These are phyloP conservation scores for Saccharomyces kudriavzevii DNA, from an alignment of 805 yeast species.

Conservation along the genomic window DNA sequence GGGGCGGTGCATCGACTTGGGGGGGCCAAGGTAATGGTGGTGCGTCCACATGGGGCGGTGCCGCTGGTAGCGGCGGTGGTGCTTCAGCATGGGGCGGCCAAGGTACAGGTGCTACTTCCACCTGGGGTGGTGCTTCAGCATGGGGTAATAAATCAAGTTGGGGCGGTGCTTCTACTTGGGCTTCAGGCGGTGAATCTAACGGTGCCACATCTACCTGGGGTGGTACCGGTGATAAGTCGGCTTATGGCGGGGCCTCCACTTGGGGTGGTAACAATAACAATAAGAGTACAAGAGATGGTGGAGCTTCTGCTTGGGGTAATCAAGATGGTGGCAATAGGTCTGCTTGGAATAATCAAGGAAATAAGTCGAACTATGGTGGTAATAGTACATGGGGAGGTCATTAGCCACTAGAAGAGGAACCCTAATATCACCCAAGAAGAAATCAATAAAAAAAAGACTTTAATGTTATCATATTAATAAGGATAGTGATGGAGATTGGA, in stretches of 20 bases:
- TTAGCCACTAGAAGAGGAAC: background rate
- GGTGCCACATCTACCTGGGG: constrained; percentile 43
- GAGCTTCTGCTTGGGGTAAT: constrained; percentile 38
- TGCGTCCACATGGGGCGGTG: constrained; percentile 28
- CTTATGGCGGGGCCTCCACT: constrained; percentile 37
- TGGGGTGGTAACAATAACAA: constrained; percentile 30
- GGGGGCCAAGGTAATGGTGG: constrained; percentile 25
- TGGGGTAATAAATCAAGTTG: constrained; percentile 33
- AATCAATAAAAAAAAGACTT: background rate
- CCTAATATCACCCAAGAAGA: background rate
- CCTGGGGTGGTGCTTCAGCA: constrained; percentile 34
- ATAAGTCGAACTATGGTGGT: constrained; percentile 22
- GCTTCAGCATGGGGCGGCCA: constrained; percentile 39
- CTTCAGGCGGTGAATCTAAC: constrained; percentile 30
- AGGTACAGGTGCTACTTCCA: constrained; percentile 31
- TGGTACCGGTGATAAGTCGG: constrained; percentile 32
- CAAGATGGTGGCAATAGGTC: constrained; percentile 28
- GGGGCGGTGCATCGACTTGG: constrained; percentile 39
- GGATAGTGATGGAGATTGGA: background rate
- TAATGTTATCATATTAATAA: background rate
- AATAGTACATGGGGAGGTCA: constrained; percentile 30
- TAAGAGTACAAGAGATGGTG: constrained; percentile 26
- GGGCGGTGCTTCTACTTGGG: constrained; percentile 46
- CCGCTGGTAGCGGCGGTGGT: constrained; percentile 32
- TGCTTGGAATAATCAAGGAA: constrained; percentile 32